Evolutionary conservation across 805 yeast genomes (phyloP), one percentile per base, ranked within the genome.

Genomic region (Candida koratica): DNA sequence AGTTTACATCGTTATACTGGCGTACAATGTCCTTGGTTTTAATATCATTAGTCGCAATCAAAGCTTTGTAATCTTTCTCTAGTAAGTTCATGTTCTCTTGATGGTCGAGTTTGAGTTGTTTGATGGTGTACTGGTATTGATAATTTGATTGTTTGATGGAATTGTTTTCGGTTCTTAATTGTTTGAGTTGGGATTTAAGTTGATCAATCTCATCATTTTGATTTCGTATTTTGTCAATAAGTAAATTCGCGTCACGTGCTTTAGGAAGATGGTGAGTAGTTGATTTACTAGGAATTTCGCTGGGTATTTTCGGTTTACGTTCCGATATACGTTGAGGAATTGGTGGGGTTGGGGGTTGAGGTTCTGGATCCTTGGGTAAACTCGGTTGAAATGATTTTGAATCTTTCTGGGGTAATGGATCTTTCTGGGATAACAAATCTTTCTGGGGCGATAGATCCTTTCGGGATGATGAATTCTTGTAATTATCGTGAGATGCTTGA

Each of bases 151-250:
- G 45, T 32, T 39, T 39, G 3, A 41, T 29, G 3, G 20, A 5
- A 17, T 34, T 37, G 18, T 44, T 44, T 23, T 44, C 43, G 14
- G 30, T 31, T 22, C 37, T 41, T 22, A 44, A 25, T 7, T 34
- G 36, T 17, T 39, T 38, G n/a, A 44, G 29, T 10, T 17, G 14
- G 4, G 15, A 13, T 18, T 44, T 44, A 7, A 44, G 31, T 5
- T 33, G 30, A 5, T 13, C 14, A 9, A 44, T 44, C 30, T 44
- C 44, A 5, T 24, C 20, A 9, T 26, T 31, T 33, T 44, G 48
- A 26, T 23, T 34, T 13, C 13, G 31, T 15, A 44, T 25, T 27
- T 44, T 44, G 9, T 25, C 24, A 8, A 43, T 13, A 11, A 43
- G 32, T 13, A 43, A 24, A 24, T 39, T 40, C 13, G 40, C 29